Conservation (phyloP, 2,329 filamentous ascomycete genomes). For the Grosmannia clavigera region DNA sequence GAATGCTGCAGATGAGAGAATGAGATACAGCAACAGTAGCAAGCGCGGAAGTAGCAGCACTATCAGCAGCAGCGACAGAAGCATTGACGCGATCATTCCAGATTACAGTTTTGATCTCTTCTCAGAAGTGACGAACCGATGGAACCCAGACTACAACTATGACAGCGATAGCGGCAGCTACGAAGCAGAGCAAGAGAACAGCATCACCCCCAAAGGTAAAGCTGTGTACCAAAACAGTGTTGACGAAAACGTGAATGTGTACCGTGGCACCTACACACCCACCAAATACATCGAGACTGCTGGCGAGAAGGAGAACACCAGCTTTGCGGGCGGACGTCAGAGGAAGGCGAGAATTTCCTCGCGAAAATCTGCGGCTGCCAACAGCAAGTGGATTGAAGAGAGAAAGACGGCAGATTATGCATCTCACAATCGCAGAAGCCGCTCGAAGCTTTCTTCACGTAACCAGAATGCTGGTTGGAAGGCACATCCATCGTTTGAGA, state of each 20-base stretch:
- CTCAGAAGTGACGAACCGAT: slow-evolving; percentile 2
- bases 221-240: not conserved
- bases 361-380: not conserved
- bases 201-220: not conserved
- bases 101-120: slow-evolving; percentile 10
- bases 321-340: not conserved
- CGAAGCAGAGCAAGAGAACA: not conserved
- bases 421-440: not conserved
- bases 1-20: not conserved
- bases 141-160: not conserved
- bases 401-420: not conserved
- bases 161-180: not conserved
- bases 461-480: not conserved
- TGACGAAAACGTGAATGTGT: not conserved
- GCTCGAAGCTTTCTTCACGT: not conserved
- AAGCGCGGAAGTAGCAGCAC: not conserved
- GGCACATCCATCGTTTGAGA: slow-evolving; percentile 1
- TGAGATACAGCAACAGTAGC: not conserved
- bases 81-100: not conserved
- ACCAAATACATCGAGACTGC: not conserved
- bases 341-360: not conserved
- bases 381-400: not conserved
- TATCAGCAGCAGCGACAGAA: not conserved
- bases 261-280: not conserved
- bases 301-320: not conserved